phyloP scores from a whole-genome alignment of 1,139 yeast genomes.

The Taiozyma sp. region DNA sequence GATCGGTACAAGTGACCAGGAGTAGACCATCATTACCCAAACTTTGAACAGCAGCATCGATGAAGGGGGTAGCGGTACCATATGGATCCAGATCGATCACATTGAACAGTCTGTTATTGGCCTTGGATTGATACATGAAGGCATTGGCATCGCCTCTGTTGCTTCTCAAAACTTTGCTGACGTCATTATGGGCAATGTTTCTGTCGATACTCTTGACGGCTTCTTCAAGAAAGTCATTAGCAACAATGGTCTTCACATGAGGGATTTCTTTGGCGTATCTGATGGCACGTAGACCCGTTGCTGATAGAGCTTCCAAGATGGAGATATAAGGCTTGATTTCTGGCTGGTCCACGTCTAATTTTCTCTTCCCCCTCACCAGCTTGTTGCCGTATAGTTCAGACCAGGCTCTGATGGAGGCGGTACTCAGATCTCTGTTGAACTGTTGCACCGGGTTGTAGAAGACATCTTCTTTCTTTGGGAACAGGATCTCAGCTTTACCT shows the following conservation, averaged over 20 bases:
- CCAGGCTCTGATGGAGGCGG: slow-evolving; percentile 85
- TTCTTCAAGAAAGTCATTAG: slow-evolving; percentile 80
- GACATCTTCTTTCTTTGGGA: slow-evolving; percentile 72
- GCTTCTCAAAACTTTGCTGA: slow-evolving; percentile 48
- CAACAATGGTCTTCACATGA: slow-evolving; percentile 61
- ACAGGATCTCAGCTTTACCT: slow-evolving; percentile 75
- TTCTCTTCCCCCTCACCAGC: slow-evolving; percentile 25
- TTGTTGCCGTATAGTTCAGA: slow-evolving; percentile 44
- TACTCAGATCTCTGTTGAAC: slow-evolving; percentile 87
- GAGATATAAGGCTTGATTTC: slow-evolving; percentile 42
- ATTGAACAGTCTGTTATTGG: slow-evolving; percentile 50
- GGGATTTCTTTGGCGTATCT: slow-evolving; percentile 91
- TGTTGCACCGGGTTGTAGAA: slow-evolving; percentile 97
- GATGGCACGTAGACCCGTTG: slow-evolving; percentile 91
- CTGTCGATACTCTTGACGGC: slow-evolving; percentile 81
- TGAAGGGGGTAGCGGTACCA: slow-evolving; percentile 94
- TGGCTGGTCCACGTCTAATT: slow-evolving; percentile 17
- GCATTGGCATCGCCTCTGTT: slow-evolving; percentile 86
- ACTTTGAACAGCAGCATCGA: slow-evolving; percentile 83
- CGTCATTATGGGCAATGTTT: slow-evolving; percentile 63
- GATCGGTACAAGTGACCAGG: slow-evolving; percentile 91
- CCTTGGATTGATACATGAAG: slow-evolving; percentile 55
- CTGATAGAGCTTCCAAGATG: slow-evolving; percentile 85
- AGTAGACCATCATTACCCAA: slow-evolving; percentile 78
- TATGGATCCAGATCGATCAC: slow-evolving; percentile 94